Evolutionary conservation across 345 rosid species (phyloP).

Genomic region (Rhodomyrtus tomentosa): DNA sequence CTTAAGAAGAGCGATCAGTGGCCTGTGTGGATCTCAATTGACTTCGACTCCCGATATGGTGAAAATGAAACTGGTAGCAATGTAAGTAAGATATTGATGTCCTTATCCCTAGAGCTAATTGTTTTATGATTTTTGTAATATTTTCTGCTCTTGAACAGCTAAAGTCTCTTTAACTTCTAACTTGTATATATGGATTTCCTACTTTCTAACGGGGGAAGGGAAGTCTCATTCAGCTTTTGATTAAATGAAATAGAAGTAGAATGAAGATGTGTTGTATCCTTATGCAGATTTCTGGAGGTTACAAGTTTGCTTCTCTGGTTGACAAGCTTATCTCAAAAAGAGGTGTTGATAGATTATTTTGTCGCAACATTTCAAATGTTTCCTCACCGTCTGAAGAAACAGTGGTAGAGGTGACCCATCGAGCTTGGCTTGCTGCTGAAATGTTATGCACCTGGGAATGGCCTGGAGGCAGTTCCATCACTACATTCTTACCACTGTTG

Average conservation of each 20-base stretch:
- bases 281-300: conserved; percentile 44
- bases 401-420: conserved; percentile 20
- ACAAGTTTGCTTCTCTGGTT: conserved; percentile 53
- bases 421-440: conserved; percentile 90
- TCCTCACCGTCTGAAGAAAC: conserved; percentile 10
- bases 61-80: background rate
- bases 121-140: background rate
- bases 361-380: conserved; percentile 7
- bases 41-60: conserved; percentile 3
- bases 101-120: background rate
- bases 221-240: background rate
- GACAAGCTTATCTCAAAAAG: conserved; percentile 50
- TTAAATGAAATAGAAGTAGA: background rate
- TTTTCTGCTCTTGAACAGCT: background rate
- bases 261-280: conserved; percentile 2
- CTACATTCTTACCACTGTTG: conserved; percentile 64
- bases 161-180: background rate
- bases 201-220: background rate
- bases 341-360: conserved; percentile 49
- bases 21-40: conserved; percentile 68
- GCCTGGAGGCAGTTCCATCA: conserved; percentile 70
- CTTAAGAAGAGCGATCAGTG: conserved; percentile 50
- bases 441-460: conserved; percentile 90
- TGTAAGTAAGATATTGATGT: conserved; percentile 21
- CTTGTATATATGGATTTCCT: background rate